These are phyloP conservation scores for Colletotrichum cuscutae DNA, from an alignment of 2,329 filamentous ascomycete genomes.

Conservation along the genomic window DNA sequence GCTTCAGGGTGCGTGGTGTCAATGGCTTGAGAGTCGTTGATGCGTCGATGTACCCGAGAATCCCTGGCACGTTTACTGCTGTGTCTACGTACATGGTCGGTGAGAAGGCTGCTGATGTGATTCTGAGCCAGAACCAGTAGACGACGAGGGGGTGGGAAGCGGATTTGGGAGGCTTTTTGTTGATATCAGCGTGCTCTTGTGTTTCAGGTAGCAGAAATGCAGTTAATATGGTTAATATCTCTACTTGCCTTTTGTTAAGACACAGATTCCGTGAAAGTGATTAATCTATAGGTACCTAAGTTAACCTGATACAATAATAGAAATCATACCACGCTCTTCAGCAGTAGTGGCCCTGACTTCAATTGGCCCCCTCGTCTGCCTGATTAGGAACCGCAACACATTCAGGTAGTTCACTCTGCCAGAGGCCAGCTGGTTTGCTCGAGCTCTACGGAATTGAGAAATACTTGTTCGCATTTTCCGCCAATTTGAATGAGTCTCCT, in stretches of 20 bases:
- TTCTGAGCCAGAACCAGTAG: conserved; percentile 35
- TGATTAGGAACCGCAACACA: too few species aligned
- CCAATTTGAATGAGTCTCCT: too few species aligned
- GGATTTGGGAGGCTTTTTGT: background rate
- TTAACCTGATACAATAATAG: too few species aligned
- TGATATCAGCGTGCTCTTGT: background rate
- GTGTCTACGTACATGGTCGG: conserved; percentile 46
- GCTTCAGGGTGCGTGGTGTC: conserved; percentile 59
- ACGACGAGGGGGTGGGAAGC: background rate
- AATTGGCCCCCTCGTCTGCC: too few species aligned
- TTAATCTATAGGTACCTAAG: too few species aligned
- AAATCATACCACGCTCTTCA: too few species aligned
- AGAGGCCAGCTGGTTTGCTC: fast-evolving
- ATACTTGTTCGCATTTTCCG: too few species aligned
- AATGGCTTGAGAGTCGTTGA: conserved; percentile 57
- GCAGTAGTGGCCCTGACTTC: too few species aligned
- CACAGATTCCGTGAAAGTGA: too few species aligned
- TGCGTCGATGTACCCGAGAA: conserved; percentile 54
- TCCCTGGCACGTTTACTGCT: conserved; percentile 47
- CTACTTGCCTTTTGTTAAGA: too few species aligned
- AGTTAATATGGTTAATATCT: background rate
- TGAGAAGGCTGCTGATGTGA: conserved; percentile 47
- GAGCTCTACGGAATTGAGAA: too few species aligned
- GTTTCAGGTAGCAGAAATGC: background rate
- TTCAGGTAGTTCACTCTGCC: too few species aligned